Percentiles rank a stretch among this genome's conserved stretches.
phyloP scores from a whole-genome alignment of 2,329 filamentous ascomycete species.

The Amesomyces nigricolor region DNA sequence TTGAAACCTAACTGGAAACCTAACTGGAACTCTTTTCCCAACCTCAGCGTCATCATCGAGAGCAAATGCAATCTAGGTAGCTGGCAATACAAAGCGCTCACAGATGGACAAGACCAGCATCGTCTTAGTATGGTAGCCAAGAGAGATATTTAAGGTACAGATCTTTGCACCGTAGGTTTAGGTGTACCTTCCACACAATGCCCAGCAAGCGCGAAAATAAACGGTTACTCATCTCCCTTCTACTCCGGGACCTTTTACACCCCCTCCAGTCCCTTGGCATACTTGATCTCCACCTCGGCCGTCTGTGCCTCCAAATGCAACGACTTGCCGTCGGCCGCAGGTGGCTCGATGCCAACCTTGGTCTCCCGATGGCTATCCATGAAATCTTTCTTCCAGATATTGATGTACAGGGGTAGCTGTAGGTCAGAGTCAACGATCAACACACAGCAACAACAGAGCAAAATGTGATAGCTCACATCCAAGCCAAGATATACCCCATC shows the following conservation, averaged over 20 bases:
- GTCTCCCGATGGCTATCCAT: constrained; percentile 31
- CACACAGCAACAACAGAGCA: neutral
- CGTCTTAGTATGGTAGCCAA: too few species aligned
- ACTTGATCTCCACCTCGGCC: constrained; percentile 10
- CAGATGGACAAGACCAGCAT: too few species aligned
- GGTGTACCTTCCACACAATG: too few species aligned
- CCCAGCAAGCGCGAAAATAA: too few species aligned
- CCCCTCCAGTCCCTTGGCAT: neutral
- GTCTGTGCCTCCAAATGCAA: constrained; percentile 27
- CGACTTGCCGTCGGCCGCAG: constrained; percentile 22
- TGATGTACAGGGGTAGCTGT: constrained; percentile 31
- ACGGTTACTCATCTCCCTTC: neutral
- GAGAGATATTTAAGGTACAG: too few species aligned
- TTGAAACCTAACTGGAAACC: neutral
- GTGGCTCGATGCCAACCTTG: constrained; percentile 25
- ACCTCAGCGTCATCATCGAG: neutral
- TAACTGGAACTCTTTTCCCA: neutral
- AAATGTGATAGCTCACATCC: constrained; percentile 19
- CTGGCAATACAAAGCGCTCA: too few species aligned
- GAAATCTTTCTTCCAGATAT: constrained; percentile 28
- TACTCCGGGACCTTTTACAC: neutral
- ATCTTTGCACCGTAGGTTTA: too few species aligned
- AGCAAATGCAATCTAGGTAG: too few species aligned
- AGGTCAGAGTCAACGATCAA: neutral
- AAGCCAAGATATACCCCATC: constrained; percentile 30